phyloP scores from a whole-genome alignment of 2,329 filamentous ascomycete genomes.

The Fusarium multiceps region DNA sequence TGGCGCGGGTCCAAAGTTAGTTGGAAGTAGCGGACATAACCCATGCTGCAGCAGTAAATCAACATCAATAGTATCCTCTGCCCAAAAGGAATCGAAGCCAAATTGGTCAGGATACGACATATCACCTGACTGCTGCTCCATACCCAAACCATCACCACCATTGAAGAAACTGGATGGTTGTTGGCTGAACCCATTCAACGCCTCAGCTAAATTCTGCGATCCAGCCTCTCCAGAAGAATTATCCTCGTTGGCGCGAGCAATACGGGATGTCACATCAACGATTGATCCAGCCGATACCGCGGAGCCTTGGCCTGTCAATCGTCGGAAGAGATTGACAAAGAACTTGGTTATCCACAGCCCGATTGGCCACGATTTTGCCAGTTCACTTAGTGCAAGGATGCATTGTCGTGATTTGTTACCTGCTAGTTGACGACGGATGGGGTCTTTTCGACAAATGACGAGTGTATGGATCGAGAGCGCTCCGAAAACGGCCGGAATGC shows the following conservation, averaged over 20 bases:
- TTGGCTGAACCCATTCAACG: background rate
- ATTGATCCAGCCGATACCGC: slow-evolving; percentile 13
- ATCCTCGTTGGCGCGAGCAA: background rate
- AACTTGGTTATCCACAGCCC: slow-evolving; percentile 36
- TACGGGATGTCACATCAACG: slow-evolving; percentile 22
- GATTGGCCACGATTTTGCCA: slow-evolving; percentile 36
- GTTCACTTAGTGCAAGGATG: slow-evolving; percentile 33
- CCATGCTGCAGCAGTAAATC: slow-evolving; percentile 29
- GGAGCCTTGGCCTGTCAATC: slow-evolving; percentile 28
- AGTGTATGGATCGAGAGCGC: slow-evolving; percentile 39
- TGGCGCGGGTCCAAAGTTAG: slow-evolving; percentile 8
- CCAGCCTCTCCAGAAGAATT: accelerated
- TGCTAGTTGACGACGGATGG: slow-evolving; percentile 29
- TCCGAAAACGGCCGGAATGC: slow-evolving; percentile 27
- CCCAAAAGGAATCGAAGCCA: slow-evolving; percentile 16
- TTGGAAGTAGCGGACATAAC: slow-evolving; percentile 16
- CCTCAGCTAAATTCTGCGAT: background rate
- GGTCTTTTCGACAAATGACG: slow-evolving; percentile 31
- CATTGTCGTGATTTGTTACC: slow-evolving; percentile 41
- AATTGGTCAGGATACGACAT: slow-evolving; percentile 6
- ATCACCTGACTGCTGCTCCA: slow-evolving; percentile 10
- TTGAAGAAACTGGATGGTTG: background rate
- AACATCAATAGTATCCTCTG: slow-evolving; percentile 21
- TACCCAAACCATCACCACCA: too few species aligned
- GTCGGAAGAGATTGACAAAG: slow-evolving; percentile 34